phyloP scores from a whole-genome alignment of 176 grass and related monocot species.

The Neostapfia colusana region DNA sequence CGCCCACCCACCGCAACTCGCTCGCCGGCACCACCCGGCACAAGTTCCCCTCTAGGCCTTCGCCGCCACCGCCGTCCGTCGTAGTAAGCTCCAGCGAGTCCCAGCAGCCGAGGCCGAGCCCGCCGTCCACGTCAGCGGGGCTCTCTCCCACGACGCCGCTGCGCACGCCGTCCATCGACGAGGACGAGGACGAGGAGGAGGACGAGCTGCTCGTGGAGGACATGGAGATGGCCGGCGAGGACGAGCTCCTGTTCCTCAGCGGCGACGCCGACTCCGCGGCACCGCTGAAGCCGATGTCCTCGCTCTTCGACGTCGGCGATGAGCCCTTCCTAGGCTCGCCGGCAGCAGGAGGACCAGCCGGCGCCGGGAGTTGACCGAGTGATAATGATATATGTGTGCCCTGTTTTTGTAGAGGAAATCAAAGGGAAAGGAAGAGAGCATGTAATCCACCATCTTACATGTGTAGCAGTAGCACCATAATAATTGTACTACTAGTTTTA shows the following conservation, averaged over 20 bases:
- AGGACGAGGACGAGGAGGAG: constrained; percentile 52
- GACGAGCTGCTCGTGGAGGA: constrained; percentile 70
- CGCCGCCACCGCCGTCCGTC: constrained; percentile 16
- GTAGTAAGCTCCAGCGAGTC: neutral
- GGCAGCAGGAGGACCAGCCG: neutral
- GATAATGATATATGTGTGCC: neutral
- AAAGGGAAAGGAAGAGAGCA: constrained; percentile 25
- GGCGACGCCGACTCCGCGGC: constrained; percentile 19
- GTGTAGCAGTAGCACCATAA: neutral
- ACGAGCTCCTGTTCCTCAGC: constrained; percentile 71
- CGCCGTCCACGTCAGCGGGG: constrained; percentile 25
- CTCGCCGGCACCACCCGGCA: constrained; percentile 74
- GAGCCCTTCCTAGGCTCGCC: constrained; percentile 34
- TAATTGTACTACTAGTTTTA: constrained; percentile 22
- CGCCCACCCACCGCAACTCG: constrained; percentile 82
- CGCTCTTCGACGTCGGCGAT: constrained; percentile 36
- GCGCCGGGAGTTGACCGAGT: constrained; percentile 39
- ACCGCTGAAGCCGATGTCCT: constrained; percentile 2
- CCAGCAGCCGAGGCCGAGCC: neutral
- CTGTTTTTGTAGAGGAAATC: constrained; percentile 12
- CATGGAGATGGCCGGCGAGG: constrained; percentile 77
- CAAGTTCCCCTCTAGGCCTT: constrained; percentile 24
- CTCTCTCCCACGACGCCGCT: constrained; percentile 60
- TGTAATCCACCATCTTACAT: constrained; percentile 43
- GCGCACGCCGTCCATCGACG: constrained; percentile 46